Evolutionary conservation across 2,329 filamentous ascomycete species (phyloP), one percentile per base, ranked within the genome.

Genomic region (Penicillium sp.): DNA sequence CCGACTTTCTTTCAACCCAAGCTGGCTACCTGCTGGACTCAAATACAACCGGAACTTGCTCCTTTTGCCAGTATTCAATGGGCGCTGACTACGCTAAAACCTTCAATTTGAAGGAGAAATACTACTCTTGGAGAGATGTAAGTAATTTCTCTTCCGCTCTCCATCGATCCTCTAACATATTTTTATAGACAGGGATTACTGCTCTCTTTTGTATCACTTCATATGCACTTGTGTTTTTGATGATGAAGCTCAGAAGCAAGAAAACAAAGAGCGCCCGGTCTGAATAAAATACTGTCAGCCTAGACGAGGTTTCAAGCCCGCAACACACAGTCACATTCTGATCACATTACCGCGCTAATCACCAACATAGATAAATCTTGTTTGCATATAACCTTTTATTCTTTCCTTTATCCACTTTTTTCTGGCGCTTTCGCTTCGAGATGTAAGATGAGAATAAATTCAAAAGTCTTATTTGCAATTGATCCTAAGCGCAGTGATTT

Each of bases 181-280:
- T 27, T 3, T 4, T 30, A 8, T 48, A 71, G 68, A 70, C 66
- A 15, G 70, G 68, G 1, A 78, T 79, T 34, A 75, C 74, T 7
- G 75, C 72, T 3, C 55, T 78, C 2, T 78, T 78, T 56, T 76
- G 70, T 40, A 60, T 76, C 42, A 67, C 65, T 2, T 72, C 70
- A 2, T 79, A 79, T 52, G 69, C 61, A 4, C 50, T 75, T 47
- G 77, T 79, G 1, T 78, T 75, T 58, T 34, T 76, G 20, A 73
- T 79, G 69, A 79, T 78, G 77, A 79, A 78, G 63, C 56, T 79
- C 37, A 64, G 77, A 51, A 79, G 73, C 30, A 79, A 78, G 66
- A 74, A 71, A 55, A 77, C 72, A 13, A 78, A 78, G 67, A 78
- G 68, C 37, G 75, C 75, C 4, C 56, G 66, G 8, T 66, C 62